Conservation (phyloP, 768 basidiomycete genomes). For the Pleurotus ostreatus region DNA sequence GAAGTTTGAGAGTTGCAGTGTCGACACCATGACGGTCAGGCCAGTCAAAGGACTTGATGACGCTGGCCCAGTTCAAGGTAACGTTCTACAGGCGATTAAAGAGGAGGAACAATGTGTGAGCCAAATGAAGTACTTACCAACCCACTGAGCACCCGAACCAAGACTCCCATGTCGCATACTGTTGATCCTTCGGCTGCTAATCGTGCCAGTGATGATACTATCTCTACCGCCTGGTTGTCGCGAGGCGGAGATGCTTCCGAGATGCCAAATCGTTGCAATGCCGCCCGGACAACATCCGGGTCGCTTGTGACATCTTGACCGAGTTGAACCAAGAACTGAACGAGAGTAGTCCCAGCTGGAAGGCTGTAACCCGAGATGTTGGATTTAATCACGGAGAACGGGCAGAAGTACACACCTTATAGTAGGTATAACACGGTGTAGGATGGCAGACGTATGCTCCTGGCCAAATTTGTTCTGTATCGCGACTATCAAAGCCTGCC, state of each 20-base stretch:
- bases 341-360: conserved; percentile 60
- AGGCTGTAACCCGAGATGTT: conserved; percentile 39
- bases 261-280: conserved; percentile 74
- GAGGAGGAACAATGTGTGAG: background rate
- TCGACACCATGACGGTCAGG: conserved; percentile 82
- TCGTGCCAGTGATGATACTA: conserved; percentile 62
- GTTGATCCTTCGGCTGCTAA: conserved; percentile 69
- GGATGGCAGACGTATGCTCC: conserved; percentile 68
- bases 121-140: conserved; percentile 51
- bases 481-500: conserved; percentile 70
- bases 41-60: conserved; percentile 85
- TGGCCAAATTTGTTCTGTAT: conserved; percentile 78
- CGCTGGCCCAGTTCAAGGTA: conserved; percentile 72
- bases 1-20: conserved; percentile 82
- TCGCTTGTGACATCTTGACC: conserved; percentile 80
- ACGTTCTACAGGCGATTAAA: conserved; percentile 41
- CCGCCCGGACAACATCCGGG: conserved; percentile 60
- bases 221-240: conserved; percentile 67
- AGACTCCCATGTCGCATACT: conserved; percentile 69
- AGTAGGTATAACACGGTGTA: conserved; percentile 70
- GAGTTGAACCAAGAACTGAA: conserved; percentile 72
- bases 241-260: conserved; percentile 67
- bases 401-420: conserved; percentile 47
- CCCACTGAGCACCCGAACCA: conserved; percentile 69
- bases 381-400: background rate